Evolutionary conservation across 345 rosid species (phyloP), one percentile per base, ranked within the genome.

Genomic region (Lepidium didymum): DNA sequence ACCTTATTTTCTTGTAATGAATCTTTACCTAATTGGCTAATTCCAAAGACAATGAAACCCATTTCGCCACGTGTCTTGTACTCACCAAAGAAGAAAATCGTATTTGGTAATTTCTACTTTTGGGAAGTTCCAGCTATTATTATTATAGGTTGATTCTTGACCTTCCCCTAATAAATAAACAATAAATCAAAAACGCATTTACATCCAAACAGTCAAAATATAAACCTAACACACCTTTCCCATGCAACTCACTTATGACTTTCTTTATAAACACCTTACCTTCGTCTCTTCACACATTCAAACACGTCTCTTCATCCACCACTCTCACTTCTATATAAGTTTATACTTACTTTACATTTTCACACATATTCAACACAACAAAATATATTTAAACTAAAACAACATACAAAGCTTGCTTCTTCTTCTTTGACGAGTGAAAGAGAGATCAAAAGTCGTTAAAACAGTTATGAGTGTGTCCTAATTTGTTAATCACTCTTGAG

Each of bases 151-250:
- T 18, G 77, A 34, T 44, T 74, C 67, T 65, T 74, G 61, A 66
- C 61, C 73, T 65, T 74, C 71, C 62, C 41, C n/a, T 35, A 10
- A 25, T 59, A 36, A 51, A 49, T 35, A 43, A 51, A 42, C 37
- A 74, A 67, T 34, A 66, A 67, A 67, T 52, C 73, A 25, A 51
- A 66, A 74, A 15, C 56, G 77, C 77, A 74, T 74, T 74, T 67
- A 74, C 68, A 35, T 58, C 77, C 55, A 51, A 67, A 59, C 73
- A 74, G 77, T 67, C 77, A 74, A 67, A 73, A 74, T 65, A 66
- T 15, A 35, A 43, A 67, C 77, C 73, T 51, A 73, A 74, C 77
- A 74, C 23, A 59, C 68, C 56, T 74, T 74, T 67, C 77, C 68
- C 77, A 74, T 74, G 77, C 68, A 74, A 53, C 77, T 35, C 62